Conservation (phyloP, 2,329 filamentous ascomycete species). For the Teratosphaeria gauchensis region DNA sequence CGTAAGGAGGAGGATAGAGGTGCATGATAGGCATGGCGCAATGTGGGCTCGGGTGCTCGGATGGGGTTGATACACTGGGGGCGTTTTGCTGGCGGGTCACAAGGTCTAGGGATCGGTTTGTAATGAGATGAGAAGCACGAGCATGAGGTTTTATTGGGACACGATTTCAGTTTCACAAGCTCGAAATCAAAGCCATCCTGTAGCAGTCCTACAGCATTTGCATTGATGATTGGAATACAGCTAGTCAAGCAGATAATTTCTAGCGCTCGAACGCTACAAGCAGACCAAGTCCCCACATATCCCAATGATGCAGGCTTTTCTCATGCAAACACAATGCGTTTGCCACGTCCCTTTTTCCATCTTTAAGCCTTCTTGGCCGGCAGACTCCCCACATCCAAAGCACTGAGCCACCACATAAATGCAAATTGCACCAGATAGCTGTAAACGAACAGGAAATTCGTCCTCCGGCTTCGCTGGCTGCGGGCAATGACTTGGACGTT, state of each 20-base stretch:
- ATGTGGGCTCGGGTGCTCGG: background rate
- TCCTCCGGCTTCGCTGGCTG: constrained; percentile 76
- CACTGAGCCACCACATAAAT: constrained; percentile 79
- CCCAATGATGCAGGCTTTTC: too few relatives aligned
- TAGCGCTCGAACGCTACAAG: too few relatives aligned
- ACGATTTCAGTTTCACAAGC: background rate
- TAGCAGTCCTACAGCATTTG: too few relatives aligned
- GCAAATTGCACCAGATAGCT: constrained; percentile 88
- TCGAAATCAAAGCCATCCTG: too few relatives aligned
- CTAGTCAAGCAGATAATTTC: too few relatives aligned
- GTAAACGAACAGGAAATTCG: constrained; percentile 88
- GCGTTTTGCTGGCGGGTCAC: background rate
- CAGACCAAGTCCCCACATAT: too few relatives aligned
- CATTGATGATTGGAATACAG: too few relatives aligned
- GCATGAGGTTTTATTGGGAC: background rate
- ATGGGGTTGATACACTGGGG: background rate
- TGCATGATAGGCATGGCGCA: background rate
- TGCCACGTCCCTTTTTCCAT: background rate
- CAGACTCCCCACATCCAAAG: constrained; percentile 28
- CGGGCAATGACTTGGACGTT: constrained; percentile 66
- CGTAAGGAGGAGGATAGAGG: background rate
- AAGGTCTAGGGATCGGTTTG: background rate
- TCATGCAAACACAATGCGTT: too few relatives aligned
- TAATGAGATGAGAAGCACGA: background rate
- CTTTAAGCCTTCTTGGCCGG: constrained; percentile 3